Evolutionary conservation across 75 land plant genomes (phyloP), one percentile per base, ranked within the genome.

Genomic region (Larix kaempferi): DNA sequence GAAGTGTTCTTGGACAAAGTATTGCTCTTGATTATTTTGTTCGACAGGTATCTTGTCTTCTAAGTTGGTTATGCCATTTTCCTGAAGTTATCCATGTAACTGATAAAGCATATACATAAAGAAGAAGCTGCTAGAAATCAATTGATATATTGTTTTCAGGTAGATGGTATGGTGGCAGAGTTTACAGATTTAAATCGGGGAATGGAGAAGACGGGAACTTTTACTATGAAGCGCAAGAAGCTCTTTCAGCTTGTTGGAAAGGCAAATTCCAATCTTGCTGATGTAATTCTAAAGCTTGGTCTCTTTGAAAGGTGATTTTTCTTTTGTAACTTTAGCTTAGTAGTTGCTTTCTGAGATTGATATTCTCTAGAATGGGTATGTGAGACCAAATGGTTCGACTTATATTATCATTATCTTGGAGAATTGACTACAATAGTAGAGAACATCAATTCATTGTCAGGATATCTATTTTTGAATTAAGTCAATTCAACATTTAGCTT

Each of bases 171-270:
- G 92, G 88, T 95, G 66, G 84, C 85, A 84, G 91, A 91, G 75
- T 95, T 95, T 67, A 84, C 88, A 22, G 91, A 90, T 61, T 82
- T 95, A 64, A 95, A 95, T 78, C 87, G 94, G 56, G 87, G 80
- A 25, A 93, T 95, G 96, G 94, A 88, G 80, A 84, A 86, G 74
- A 93, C 89, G 29, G 97, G 98, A 55, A 91, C 90, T 44, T 89
- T 95, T 63, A 91, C 89, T 74, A 91, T 93, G 97, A 78, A 84
- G 17, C 76, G 86, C 59, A 89, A 87, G 61, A 88, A 91, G 75
- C 88, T 95, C n/a, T 89, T 93, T 85, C 91, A 91, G 80, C 92
- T 95, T 74, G 94, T 91, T 27, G 96, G 98, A 73, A 86, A 89
- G 74, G 96, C 96, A 52, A 95, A 95, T 77, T 89, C 96, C 49